A percentile compares a stretch with the other conserved stretches of the same genome.
These are phyloP conservation scores for Neurospora sp. DNA, from an alignment of 495 filamentous ascomycete genomes.

Conservation along the genomic window DNA sequence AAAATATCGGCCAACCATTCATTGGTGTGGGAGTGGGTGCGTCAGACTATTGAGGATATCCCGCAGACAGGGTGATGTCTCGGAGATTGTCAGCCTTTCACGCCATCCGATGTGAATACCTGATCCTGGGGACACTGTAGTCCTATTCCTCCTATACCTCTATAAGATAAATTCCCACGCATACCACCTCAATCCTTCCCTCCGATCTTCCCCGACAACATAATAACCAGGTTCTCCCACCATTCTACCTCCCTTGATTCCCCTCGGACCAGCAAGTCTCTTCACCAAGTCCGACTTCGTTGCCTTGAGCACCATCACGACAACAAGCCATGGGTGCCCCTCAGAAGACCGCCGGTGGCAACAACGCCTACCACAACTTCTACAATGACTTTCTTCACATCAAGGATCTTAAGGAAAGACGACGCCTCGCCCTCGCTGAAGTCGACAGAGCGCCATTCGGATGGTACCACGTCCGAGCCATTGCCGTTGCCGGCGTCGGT, in stretches of 20 bases:
- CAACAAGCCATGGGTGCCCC: slow-evolving; percentile 7
- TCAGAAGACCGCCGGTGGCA: slow-evolving; percentile 49
- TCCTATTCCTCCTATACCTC: neutral
- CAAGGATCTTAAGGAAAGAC: slow-evolving; percentile 58
- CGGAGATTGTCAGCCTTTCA: neutral
- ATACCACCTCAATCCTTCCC: neutral
- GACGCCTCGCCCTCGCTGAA: slow-evolving; percentile 59
- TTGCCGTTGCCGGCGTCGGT: slow-evolving; percentile 63
- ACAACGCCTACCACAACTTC: slow-evolving; percentile 61
- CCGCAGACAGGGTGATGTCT: neutral
- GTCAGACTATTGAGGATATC: neutral
- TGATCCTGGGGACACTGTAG: neutral
- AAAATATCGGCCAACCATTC: neutral
- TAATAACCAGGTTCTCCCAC: neutral
- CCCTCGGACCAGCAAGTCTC: neutral
- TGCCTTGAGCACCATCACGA: neutral
- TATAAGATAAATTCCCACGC: neutral
- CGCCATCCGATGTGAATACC: neutral
- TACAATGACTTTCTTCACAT: slow-evolving; percentile 54
- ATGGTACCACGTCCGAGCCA: slow-evolving; percentile 63
- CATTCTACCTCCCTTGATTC: neutral
- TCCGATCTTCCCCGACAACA: neutral
- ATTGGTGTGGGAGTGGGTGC: neutral
- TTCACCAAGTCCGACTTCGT: neutral
- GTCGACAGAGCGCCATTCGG: slow-evolving; percentile 70